Base-by-base conservation (phyloP, 257 asterid species). In the Orobanche coerulescens region DNA sequence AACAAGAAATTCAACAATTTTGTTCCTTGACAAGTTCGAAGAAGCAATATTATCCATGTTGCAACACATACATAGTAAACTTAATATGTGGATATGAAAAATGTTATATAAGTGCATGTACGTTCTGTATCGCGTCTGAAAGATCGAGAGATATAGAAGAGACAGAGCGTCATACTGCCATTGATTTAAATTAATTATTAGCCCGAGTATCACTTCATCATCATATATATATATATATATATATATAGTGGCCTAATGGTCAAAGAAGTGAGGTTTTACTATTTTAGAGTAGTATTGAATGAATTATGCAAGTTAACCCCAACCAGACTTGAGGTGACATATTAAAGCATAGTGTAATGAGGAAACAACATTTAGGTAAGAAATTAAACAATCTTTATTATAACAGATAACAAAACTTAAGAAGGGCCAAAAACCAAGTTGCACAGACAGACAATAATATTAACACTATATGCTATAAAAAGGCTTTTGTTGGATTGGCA, bases 401-500 rank as follows among this genome's bases (percentile, higher is more conserved):
- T 37, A 65, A 64, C 16, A 34, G 19, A 58, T 22, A 50, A 3
- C 19, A 34, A 24, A 0, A 33, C 33, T 28, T 26, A 52, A 4
- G 12, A 33, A 4, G 25, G 16, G 37, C n/a, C 39, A 4, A 51
- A 31, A 51, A 33, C 37, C 37, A 47, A 33, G 42, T 13, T 36
- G 58, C 31, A 50, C 43, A 1, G 40, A 46, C 36, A 57, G 16
- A 59, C 14, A 62, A 66, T 56, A 51, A 67, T 67, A 47, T 50
- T 31, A 69, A 58, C 61, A 66, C 31, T 40, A 39, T n/a, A 52
- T 72, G 54, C 43, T 61, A 14, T 26, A 13, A 58, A 57, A 51
- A 31, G 66, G 72, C 36, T 44, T 64, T 36, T 59, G 65, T 69
- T 60, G 69, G 62, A 62, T 24, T 49, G 62, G 23, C 74, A 68